Conservation (phyloP, 805 yeast species). For the Teunomyces funiuensis region DNA sequence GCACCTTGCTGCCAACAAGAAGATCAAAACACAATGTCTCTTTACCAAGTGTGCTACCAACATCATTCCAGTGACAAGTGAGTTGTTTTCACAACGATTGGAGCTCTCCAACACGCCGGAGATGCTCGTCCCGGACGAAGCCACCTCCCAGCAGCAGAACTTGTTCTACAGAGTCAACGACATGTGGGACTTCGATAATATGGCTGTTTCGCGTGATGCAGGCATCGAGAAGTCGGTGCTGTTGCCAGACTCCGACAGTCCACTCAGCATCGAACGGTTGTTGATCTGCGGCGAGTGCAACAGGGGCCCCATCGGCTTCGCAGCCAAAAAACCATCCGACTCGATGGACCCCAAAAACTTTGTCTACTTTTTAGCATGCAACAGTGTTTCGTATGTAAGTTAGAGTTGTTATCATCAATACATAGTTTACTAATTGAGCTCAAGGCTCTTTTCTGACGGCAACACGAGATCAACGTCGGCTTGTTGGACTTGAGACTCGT, state of each 20-base stretch:
- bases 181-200: constrained; percentile 78
- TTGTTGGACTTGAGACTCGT: constrained; percentile 7
- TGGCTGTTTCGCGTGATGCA: constrained; percentile 60
- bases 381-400: constrained; percentile 44
- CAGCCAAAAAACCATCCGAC: constrained; percentile 36
- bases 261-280: constrained; percentile 47
- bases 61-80: constrained; percentile 21
- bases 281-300: constrained; percentile 77
- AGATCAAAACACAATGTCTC: constrained; percentile 19
- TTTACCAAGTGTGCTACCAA: constrained; percentile 20
- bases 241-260: constrained; percentile 14
- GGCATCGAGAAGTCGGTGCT: background rate
- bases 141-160: background rate
- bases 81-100: constrained; percentile 7
- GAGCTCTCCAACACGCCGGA: background rate
- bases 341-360: constrained; percentile 38
- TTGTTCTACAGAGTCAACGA: constrained; percentile 49
- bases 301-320: constrained; percentile 75
- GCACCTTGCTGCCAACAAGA: background rate
- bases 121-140: constrained; percentile 7
- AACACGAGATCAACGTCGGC: background rate
- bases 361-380: constrained; percentile 44
- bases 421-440: background rate
- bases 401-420: background rate
- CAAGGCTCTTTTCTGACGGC: background rate